Evolutionary conservation across 2,329 filamentous ascomycete species (phyloP).

Genomic region (Rosellinia necatrix): DNA sequence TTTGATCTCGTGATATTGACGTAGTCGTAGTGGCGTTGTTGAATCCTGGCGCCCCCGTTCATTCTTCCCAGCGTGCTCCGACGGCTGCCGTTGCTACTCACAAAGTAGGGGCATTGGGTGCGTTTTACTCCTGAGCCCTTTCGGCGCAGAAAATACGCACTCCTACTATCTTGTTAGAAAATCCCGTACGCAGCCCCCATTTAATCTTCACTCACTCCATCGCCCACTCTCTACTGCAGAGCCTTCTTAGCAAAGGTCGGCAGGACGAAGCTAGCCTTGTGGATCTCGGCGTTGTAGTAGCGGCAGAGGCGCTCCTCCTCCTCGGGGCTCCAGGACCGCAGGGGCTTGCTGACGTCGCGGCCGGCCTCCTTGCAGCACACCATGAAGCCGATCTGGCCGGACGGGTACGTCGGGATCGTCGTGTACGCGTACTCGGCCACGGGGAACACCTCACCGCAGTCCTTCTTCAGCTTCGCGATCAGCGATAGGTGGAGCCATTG

Average conservation of each 20-base stretch:
- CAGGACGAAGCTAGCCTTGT: slow-evolving; percentile 91
- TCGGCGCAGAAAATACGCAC: too few relatives aligned
- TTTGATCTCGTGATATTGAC: too few relatives aligned
- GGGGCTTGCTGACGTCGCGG: slow-evolving; percentile 81
- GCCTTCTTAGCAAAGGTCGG: slow-evolving; percentile 90
- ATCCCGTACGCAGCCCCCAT: neutral
- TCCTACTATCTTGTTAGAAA: too few relatives aligned
- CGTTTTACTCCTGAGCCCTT: too few relatives aligned
- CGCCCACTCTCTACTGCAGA: slow-evolving; percentile 53
- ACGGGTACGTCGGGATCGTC: slow-evolving; percentile 98
- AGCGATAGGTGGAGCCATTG: slow-evolving; percentile 97
- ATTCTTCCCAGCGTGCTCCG: too few relatives aligned
- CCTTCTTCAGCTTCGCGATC: slow-evolving; percentile 94
- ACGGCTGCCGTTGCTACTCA: too few relatives aligned
- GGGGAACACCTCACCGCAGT: slow-evolving; percentile 96
- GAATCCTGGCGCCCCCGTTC: too few relatives aligned
- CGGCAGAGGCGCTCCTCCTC: slow-evolving; percentile 92
- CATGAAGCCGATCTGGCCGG: slow-evolving; percentile 99
- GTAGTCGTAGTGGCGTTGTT: too few relatives aligned
- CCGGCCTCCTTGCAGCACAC: slow-evolving; percentile 94
- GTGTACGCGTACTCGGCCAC: slow-evolving; percentile 98
- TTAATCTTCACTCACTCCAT: neutral
- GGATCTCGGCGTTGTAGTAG: slow-evolving; percentile 98
- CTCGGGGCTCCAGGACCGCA: slow-evolving; percentile 79
- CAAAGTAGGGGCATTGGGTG: too few relatives aligned